A percentile compares a stretch with the other conserved stretches of the same genome.
These are phyloP conservation scores for Hura crepitans DNA, from an alignment of 441 rosid species.

Conservation along the genomic window DNA sequence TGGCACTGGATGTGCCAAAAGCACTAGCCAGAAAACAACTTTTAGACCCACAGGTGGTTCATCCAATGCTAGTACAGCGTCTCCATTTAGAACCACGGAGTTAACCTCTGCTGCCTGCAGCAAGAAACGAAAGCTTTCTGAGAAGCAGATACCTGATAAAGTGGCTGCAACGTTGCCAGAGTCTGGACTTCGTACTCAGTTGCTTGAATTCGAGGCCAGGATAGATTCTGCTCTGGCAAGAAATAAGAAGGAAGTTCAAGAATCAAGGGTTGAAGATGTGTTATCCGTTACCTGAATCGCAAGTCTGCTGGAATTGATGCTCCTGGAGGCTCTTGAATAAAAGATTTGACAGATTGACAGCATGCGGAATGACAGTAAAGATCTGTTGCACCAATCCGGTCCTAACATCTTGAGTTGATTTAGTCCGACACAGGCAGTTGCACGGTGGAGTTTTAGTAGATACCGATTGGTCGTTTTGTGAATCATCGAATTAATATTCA, in stretches of 20 bases:
- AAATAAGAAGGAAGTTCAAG: conserved; percentile 62
- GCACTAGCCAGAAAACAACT: conserved; percentile 53
- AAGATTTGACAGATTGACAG: conserved; percentile 13
- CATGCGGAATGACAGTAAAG: conserved; percentile 10
- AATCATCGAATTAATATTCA: too few species aligned
- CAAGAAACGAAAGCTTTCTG: conserved; percentile 57
- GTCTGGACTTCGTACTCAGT: conserved; percentile 54
- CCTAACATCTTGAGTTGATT: conserved; percentile 8
- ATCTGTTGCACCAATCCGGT: conserved; percentile 13
- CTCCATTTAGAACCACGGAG: conserved; percentile 63
- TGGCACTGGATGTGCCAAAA: conserved; percentile 45
- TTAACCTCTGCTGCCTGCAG: conserved; percentile 52
- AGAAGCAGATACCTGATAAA: conserved; percentile 57
- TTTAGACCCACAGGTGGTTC: conserved; percentile 52
- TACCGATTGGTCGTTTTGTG: too few species aligned
- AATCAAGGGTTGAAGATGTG: conserved; percentile 78
- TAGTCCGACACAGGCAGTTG: conserved; percentile 3
- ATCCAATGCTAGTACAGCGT: conserved; percentile 34
- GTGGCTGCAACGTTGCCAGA: conserved; percentile 62
- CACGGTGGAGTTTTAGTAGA: background rate
- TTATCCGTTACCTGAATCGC: conserved; percentile 70
- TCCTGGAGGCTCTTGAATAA: conserved; percentile 41
- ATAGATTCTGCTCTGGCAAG: conserved; percentile 55
- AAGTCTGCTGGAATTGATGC: conserved; percentile 53
- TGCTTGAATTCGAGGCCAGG: conserved; percentile 69